Evolutionary conservation across 2,329 filamentous ascomycete species (phyloP).

Genomic region (Trichoderma sp.): DNA sequence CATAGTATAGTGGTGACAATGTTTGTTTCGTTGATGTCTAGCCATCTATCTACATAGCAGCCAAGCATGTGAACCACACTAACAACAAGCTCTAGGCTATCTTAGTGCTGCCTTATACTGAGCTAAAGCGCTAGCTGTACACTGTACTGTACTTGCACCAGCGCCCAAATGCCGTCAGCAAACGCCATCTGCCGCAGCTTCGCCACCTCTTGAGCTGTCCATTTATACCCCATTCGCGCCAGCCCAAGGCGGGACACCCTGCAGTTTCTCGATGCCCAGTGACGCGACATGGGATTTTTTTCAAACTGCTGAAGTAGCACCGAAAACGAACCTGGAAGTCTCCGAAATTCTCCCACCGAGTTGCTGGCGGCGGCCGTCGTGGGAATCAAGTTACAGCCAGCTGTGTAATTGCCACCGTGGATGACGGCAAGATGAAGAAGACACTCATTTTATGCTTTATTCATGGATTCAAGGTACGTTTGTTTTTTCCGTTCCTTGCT

Average conservation of each 20-base stretch:
- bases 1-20: neutral
- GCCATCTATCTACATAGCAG: too few relatives aligned
- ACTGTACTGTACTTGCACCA: neutral
- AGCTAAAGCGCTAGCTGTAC: neutral
- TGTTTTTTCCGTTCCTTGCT: neutral
- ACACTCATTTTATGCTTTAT: constrained; percentile 81
- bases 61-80: neutral
- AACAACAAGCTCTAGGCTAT: neutral
- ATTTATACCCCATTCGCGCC: neutral
- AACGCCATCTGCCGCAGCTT: constrained; percentile 5
- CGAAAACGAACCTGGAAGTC: neutral
- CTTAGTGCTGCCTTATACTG: neutral
- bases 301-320: neutral
- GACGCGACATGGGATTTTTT: neutral
- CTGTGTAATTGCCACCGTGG: neutral
- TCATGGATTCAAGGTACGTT: constrained; percentile 75
- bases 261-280: constrained; percentile 10
- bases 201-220: neutral
- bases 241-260: constrained; percentile 5
- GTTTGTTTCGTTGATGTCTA: neutral
- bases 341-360: neutral
- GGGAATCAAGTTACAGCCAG: neutral
- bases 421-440: constrained; percentile 54
- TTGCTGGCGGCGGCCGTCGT: constrained; percentile 10
- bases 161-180: constrained; percentile 3